Conservation (phyloP, 306 rosid species). For the Acacia acuminata region DNA sequence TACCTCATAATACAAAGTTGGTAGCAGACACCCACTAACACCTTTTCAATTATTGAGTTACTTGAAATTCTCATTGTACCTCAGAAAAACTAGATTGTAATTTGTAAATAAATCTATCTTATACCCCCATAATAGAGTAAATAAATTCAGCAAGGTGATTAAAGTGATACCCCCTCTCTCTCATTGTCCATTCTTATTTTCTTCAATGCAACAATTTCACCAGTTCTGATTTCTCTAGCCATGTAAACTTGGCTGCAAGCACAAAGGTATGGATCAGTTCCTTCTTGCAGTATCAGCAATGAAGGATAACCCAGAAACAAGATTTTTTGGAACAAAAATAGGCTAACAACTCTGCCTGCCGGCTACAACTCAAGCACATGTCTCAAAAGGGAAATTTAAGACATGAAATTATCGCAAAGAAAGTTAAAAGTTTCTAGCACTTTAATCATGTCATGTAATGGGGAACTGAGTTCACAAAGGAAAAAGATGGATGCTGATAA, state of each 20-base stretch:
- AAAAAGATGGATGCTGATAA: background rate
- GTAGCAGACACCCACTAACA: background rate
- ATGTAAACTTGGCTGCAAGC: conserved; percentile 69
- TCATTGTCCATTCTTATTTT: conserved; percentile 77
- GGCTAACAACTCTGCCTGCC: background rate
- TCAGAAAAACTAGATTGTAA: background rate
- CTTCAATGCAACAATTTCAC: conserved; percentile 79
- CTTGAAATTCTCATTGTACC: conserved; percentile 18
- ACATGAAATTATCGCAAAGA: background rate
- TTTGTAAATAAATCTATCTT: background rate
- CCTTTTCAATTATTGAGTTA: background rate
- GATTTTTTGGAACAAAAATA: background rate
- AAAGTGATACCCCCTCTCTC: conserved; percentile 64
- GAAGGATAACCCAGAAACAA: conserved; percentile 15
- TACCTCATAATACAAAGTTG: background rate
- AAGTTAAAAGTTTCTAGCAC: background rate
- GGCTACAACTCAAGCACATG: conserved; percentile 10
- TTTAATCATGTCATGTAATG: background rate
- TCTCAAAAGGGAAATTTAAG: background rate
- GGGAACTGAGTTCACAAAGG: background rate
- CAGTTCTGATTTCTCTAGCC: conserved; percentile 69
- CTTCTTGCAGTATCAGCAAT: conserved; percentile 15
- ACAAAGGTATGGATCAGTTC: conserved; percentile 19
- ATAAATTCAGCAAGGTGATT: conserved; percentile 3
- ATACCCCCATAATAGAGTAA: background rate